Base-by-base conservation (phyloP, 257 asterid genomes). In the Thymus mandschuricus region DNA sequence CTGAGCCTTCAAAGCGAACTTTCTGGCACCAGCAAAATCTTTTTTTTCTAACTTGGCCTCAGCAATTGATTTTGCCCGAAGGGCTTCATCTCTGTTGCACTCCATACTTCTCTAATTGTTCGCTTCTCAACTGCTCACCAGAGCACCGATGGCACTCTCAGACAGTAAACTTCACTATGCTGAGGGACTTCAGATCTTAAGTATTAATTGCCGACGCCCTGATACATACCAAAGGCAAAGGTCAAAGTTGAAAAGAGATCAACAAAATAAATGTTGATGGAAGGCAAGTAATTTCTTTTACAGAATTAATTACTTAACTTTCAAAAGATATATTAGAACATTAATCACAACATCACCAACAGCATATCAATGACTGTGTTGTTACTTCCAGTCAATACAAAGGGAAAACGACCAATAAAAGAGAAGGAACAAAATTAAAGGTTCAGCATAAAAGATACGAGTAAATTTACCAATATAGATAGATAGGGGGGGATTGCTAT, bases 61-160 rank as follows among this genome's bases (percentile, higher is more conserved):
- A 2, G 97, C 91, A 70, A 92, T 83, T 56, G 77, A 8, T 80
- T 84, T 87, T 38, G 96, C 96, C 44, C 97, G 80, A 52, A 71
- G 28, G 34, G 98, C 97, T 81, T 90, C 98, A 54, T 88, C 98
- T 84, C 76, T 85, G 59, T 92, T 92, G 89, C 97, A 90, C 79
- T 92, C 98, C 98, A 90, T 92, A 35, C 48, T 35, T 21, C 33
- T 35, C 31, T 31, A 54, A 54, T 64, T 10, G 58, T 29, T 27
- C 7, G 43, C 30, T 64, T 64, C 58, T 45, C 35, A 66, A 68
- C 48, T 10, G 66, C 59, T 71, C 49, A 21, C 21, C 21, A 21
- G 21, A 21, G 21, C 21, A 21, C 21, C 21, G 21, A 21, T 21
- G 21, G 21, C 21, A 21, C 21, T 21, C 21, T 21, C 21, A 21